Evolutionary conservation across 345 rosid species (phyloP).

Genomic region (Eutrema yunnanense): DNA sequence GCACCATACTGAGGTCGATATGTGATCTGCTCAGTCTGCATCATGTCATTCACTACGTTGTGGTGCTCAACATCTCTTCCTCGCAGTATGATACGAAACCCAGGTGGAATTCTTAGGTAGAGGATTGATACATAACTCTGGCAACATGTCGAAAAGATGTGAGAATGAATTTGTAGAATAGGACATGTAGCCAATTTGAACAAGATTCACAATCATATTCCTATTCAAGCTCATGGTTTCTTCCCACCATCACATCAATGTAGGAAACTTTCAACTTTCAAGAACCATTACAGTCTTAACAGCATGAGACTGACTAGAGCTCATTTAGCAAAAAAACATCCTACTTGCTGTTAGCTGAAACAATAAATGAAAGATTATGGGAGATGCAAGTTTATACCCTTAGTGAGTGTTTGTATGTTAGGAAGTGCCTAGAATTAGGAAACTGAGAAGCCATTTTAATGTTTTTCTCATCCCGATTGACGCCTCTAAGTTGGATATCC

Average conservation of each 20-base stretch:
- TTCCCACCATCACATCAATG: not conserved
- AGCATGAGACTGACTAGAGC: not conserved
- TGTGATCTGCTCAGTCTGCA: slow-evolving; percentile 66
- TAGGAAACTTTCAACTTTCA: not conserved
- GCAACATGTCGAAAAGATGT: not conserved
- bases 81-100: slow-evolving; percentile 83
- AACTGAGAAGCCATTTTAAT: slow-evolving; percentile 71
- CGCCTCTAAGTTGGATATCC: slow-evolving; percentile 99
- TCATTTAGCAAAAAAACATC: not conserved
- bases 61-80: slow-evolving; percentile 91
- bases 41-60: slow-evolving; percentile 97
- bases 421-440: slow-evolving; percentile 83
- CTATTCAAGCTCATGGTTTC: not conserved
- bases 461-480: slow-evolving; percentile 87
- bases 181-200: not conserved
- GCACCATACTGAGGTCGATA: slow-evolving; percentile 68
- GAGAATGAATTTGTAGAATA: not conserved
- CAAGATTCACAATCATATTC: not conserved
- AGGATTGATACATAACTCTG: slow-evolving; percentile 96
- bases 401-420: slow-evolving; percentile 82
- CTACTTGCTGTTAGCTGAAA: not conserved
- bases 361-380: slow-evolving; percentile 4
- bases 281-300: not conserved
- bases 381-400: slow-evolving; percentile 43
- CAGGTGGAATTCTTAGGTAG: slow-evolving; percentile 79